A percentile compares a stretch with the other conserved stretches of the same genome.
Evolutionary conservation across 306 rosid genomes (phyloP).

Genomic region (Luffa aegyptiaca): DNA sequence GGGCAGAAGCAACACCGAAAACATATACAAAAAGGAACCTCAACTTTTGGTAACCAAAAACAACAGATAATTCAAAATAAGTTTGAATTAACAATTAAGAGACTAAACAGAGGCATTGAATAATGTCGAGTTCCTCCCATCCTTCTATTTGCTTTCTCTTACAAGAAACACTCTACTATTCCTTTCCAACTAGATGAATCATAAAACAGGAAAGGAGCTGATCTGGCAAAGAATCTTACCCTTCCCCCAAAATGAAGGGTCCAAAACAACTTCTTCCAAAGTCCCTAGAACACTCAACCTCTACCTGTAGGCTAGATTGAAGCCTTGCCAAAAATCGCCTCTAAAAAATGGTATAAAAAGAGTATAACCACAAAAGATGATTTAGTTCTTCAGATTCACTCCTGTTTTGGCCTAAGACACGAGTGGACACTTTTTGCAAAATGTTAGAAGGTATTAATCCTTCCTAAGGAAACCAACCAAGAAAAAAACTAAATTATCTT

Average conservation of each 20-base stretch:
- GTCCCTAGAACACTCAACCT: background rate
- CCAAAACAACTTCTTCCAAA: background rate
- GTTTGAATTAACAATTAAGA: background rate
- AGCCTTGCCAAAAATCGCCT: background rate
- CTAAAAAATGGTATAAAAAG: background rate
- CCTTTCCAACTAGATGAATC: too few species aligned
- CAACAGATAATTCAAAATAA: background rate
- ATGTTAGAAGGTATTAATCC: too few species aligned
- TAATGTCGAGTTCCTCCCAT: background rate
- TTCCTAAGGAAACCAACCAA: too few species aligned
- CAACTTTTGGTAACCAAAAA: background rate
- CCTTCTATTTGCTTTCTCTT: background rate
- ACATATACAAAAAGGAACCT: background rate
- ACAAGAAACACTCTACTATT: too few species aligned
- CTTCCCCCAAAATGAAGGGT: background rate
- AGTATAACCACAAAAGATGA: too few species aligned
- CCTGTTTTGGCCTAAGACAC: too few species aligned
- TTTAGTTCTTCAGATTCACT: too few species aligned
- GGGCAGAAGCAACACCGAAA: too few species aligned
- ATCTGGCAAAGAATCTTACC: background rate
- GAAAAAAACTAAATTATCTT: too few species aligned
- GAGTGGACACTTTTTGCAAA: too few species aligned
- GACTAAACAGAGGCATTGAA: background rate
- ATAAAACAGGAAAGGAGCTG: too few species aligned
- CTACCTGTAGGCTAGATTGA: background rate